Evolutionary conservation across 192 early-diverging fungal species (phyloP).

Genomic region (Coemansia sp.): DNA sequence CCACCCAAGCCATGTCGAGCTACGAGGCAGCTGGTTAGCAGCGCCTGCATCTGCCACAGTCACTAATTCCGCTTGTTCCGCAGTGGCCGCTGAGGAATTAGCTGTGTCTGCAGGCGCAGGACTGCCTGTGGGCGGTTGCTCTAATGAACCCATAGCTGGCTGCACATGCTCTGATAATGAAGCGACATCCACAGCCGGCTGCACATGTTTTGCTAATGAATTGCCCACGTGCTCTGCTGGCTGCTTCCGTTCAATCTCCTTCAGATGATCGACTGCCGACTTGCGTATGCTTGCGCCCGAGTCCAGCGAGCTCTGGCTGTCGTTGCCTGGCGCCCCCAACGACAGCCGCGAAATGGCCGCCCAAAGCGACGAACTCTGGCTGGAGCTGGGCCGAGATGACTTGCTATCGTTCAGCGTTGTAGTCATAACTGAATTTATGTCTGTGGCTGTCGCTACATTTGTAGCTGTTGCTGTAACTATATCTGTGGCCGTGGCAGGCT

Average conservation of each 20-base stretch:
- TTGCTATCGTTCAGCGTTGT: not conserved
- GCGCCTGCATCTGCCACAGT: not conserved
- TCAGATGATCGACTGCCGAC: slow-evolving; percentile 23
- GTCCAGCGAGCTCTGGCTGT: slow-evolving; percentile 9
- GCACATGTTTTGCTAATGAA: slow-evolving; percentile 2
- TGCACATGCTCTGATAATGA: not conserved
- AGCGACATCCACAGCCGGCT: not conserved
- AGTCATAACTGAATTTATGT: not conserved
- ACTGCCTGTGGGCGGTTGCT: not conserved
- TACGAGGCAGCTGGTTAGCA: not conserved
- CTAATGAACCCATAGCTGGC: not conserved
- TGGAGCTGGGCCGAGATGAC: not conserved
- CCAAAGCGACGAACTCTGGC: slow-evolving; percentile 14
- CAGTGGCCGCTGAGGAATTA: not conserved
- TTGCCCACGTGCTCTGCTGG: slow-evolving; percentile 4
- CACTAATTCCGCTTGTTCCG: not conserved
- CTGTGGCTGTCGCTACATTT: slow-evolving; percentile 3
- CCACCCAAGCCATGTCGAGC: slow-evolving; percentile 11
- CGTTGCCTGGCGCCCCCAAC: slow-evolving; percentile 5
- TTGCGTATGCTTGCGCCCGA: not conserved
- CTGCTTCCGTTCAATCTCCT: slow-evolving; percentile 14
- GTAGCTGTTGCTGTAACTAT: not conserved
- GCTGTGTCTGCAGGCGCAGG: not conserved
- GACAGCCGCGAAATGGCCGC: slow-evolving; percentile 17
- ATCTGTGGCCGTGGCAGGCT: not conserved